A percentile compares a stretch with the other conserved stretches of the same genome.
phyloP scores from a whole-genome alignment of 1,139 yeast genomes.

The Diutina pseudorugosa region DNA sequence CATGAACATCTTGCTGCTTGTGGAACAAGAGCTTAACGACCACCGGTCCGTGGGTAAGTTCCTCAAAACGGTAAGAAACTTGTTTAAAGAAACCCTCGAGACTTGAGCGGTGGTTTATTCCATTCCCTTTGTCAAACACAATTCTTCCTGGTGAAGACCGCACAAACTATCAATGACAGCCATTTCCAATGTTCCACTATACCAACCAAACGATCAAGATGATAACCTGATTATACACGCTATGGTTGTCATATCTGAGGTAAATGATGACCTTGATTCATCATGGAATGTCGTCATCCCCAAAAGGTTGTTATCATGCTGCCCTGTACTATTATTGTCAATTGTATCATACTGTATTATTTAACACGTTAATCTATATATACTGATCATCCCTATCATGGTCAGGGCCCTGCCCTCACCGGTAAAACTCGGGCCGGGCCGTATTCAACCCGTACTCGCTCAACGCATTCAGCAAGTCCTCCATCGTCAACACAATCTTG shows the following conservation, averaged over 20 bases:
- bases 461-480: constrained; percentile 75
- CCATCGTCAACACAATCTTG: constrained; percentile 76
- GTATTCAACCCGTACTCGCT: constrained; percentile 90
- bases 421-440: constrained; percentile 85
- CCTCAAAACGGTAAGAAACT: not conserved
- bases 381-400: not conserved
- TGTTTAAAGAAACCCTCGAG: not conserved
- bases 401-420: not conserved
- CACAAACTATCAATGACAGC: too few relatives aligned
- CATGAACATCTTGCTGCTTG: not conserved
- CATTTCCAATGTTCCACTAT: too few relatives aligned
- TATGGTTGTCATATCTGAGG: too few relatives aligned
- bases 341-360: not conserved
- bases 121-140: too few relatives aligned
- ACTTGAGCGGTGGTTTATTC: not conserved
- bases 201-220: too few relatives aligned
- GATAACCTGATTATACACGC: too few relatives aligned
- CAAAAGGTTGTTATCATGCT: too few relatives aligned
- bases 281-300: too few relatives aligned
- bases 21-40: constrained; percentile 1
- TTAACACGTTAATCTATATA: too few relatives aligned
- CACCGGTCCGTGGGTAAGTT: not conserved
- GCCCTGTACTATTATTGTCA: not conserved
- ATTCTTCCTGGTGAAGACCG: not conserved
- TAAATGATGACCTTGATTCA: too few relatives aligned